Base-by-base conservation (phyloP, 2,329 filamentous ascomycete genomes). In the Fonsecaea multimorphosa region DNA sequence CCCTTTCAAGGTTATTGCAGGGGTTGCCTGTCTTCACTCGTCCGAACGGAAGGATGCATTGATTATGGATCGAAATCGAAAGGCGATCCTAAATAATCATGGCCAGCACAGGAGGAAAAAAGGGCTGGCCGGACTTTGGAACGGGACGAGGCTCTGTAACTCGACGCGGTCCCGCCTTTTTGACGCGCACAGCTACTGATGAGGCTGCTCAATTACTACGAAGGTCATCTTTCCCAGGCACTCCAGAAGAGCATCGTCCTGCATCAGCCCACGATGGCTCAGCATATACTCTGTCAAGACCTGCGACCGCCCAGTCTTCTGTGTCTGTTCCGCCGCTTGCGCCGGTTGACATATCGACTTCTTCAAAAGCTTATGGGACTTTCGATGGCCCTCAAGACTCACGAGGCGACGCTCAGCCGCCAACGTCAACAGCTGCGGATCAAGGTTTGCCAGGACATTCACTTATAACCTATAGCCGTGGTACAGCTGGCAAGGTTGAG, bases 141-240 rank as follows among this genome's bases (percentile, higher is more conserved):
- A 11, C 16, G 2, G 58, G 64, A 38, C 59, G 68, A 59, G 67
- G 70, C n/a, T 68, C 66, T 44, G 57, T 68, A 27, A 61, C 65
- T 16, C 64, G 71, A 60, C 72, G 73, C 54, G 68, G 74, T 71
- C 78, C 81, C 32, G 82, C 78, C 68, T 84, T 84, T 70, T 76
- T 79, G 56, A 74, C 80, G 22, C 76, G 78, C 19, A 78, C 80
- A 24, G 81, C 82, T 24, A 76, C 74, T 57, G 82, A 84, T 70
- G 77, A 79, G 59, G 76, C 76, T 49, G 77, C 78, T 61, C 79
- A 81, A 64, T 72, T 84, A 62, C 76, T 78, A 60, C 76, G 81
- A 54, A 77, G 79, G 14, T 74, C 65, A 40, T 77, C 76, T 11
- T 63, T 71, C 34, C 66, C 71, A 27, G 38, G 54, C 38, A 46